Base-by-base conservation (phyloP, 164 flowering plant genomes). In the Saururus chinensis region DNA sequence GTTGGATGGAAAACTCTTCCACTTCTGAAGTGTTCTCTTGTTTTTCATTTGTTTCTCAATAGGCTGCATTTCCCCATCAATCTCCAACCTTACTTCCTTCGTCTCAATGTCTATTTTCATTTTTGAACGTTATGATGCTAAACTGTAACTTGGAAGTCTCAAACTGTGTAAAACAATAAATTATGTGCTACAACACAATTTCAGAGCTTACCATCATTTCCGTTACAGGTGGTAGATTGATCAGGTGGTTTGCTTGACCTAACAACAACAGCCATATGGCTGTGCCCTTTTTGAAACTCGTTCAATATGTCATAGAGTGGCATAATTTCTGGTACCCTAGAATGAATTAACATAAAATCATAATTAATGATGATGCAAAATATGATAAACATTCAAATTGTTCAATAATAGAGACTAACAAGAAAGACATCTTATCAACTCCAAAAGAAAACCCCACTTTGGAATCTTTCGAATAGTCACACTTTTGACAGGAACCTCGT, bases 251-350 rank as follows among this genome's bases (percentile, higher is more conserved):
- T 74, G 65, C 65, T 61, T 56, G 76, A 81, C 70, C 82, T 79
- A 51, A 85, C 76, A 64, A 95, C 96, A 71, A 86, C 91, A 68
- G 99, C 97, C 96, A 95, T 95, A 78, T 95, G 99, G 68, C 98
- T 95, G 75, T 87, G 93, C 45, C 98, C 98, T 78, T 95, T 95
- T 76, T 95, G 99, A 71, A 95, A 95, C 81, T 95, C 98, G 70
- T 95, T 91, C 80, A 95, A 75, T 64, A 95, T 91, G 76, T 95
- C 98, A 74, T 95, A 91, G 57, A 95, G 70, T 3, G 98, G 96
- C 82, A 89, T 48, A 41, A 69, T 77, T 69, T 87, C 92, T 40
- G 81, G 82, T 65, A 95, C 97, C 79, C 99, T 95, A 54, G 16
- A 65, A 73, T 57, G n/a, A 63, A 22, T n/a, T n/a, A n/a, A n/a